Conservation (phyloP, 805 yeast genomes). For the Candida ipomoeae region DNA sequence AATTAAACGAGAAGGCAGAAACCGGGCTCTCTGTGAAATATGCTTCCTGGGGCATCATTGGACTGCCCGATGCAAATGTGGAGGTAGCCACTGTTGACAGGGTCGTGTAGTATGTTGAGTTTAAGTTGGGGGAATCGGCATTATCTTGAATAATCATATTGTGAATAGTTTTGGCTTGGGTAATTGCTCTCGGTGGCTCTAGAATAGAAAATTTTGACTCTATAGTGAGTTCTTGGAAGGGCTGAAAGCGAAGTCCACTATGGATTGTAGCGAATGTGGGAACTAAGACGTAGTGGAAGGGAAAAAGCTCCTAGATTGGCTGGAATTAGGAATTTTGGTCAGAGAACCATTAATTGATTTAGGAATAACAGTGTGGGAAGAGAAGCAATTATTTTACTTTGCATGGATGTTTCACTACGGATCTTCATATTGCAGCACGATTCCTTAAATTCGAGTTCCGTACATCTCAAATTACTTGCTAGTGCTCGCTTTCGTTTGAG, state of each 20-base stretch:
- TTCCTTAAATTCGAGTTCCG: conserved; percentile 4
- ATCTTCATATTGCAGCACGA: conserved; percentile 2
- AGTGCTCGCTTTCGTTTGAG: conserved; percentile 1
- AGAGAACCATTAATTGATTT: background rate
- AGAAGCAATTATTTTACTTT: background rate
- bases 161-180: background rate
- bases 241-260: background rate
- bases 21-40: background rate
- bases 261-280: background rate
- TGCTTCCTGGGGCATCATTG: background rate
- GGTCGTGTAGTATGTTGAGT: conserved; percentile 1
- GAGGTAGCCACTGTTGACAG: conserved; percentile 4
- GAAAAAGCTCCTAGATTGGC: background rate
- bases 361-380: background rate
- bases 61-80: conserved; percentile 3
- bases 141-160: background rate
- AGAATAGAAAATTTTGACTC: background rate
- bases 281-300: background rate
- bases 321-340: background rate
- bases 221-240: background rate
- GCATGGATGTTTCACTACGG: conserved; percentile 1
- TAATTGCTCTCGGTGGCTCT: background rate
- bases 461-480: conserved; percentile 2
- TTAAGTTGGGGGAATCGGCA: background rate
- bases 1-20: background rate